Conservation (phyloP, 2,329 filamentous ascomycete species). For the Fusarium sp. region DNA sequence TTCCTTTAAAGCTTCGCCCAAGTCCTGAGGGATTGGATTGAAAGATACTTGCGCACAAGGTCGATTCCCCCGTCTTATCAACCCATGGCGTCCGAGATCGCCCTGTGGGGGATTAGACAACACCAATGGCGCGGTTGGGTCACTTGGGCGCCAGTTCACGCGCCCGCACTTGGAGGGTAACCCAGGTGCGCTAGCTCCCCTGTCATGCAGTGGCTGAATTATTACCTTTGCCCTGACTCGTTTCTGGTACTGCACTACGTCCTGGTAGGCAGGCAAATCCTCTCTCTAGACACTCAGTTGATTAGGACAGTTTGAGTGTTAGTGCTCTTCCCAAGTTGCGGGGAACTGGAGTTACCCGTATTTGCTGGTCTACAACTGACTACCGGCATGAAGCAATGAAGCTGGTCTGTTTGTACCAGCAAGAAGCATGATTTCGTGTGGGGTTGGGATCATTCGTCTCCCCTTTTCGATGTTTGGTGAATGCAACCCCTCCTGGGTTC, state of each 20-base stretch:
- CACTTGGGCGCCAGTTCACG: constrained; percentile 36
- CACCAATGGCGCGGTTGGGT: constrained; percentile 28
- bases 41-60: not conserved
- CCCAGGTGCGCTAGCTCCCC: constrained; percentile 26
- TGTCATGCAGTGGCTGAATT: constrained; percentile 38
- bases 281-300: constrained; percentile 15
- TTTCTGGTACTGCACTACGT: constrained; percentile 26
- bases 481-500: constrained; percentile 38
- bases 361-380: constrained; percentile 18
- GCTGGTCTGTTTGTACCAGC: not conserved
- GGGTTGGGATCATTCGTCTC: constrained; percentile 16
- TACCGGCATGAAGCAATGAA: constrained; percentile 23
- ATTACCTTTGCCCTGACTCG: constrained; percentile 41
- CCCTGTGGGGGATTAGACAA: constrained; percentile 25
- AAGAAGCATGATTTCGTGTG: constrained; percentile 9
- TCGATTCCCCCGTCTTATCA: constrained; percentile 6
- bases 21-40: not conserved
- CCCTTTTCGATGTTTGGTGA: constrained; percentile 20
- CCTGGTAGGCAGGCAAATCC: constrained; percentile 15
- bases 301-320: constrained; percentile 2
- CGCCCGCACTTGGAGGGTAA: constrained; percentile 25
- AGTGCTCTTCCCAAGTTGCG: constrained; percentile 20
- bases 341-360: constrained; percentile 11
- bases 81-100: constrained; percentile 19
- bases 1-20: not conserved